A percentile compares a stretch with the other conserved stretches of the same genome.
phyloP scores from a whole-genome alignment of 2,329 filamentous ascomycete genomes.

The Colletotrichum musicola region DNA sequence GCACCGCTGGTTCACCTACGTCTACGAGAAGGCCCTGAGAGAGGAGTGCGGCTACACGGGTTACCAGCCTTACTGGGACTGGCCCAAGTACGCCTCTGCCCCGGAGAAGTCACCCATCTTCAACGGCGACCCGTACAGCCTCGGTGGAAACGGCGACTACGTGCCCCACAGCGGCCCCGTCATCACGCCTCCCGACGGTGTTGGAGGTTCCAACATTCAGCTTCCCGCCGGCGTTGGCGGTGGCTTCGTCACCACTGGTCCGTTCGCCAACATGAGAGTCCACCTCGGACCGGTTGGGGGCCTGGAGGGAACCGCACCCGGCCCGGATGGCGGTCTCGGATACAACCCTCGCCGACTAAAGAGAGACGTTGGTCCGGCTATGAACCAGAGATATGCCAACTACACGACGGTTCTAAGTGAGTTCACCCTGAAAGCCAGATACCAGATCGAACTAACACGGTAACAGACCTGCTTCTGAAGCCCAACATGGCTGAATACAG shows the following conservation, averaged over 20 bases:
- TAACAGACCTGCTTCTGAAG: constrained; percentile 46
- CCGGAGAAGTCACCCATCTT: constrained; percentile 63
- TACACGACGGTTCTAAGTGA: constrained; percentile 42
- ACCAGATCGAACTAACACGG: not conserved
- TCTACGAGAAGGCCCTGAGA: constrained; percentile 38
- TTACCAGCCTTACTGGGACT: constrained; percentile 51
- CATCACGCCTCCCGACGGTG: constrained; percentile 44
- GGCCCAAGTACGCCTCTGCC: constrained; percentile 51
- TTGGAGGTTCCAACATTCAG: constrained; percentile 42
- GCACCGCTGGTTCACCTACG: constrained; percentile 35
- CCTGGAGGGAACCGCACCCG: constrained; percentile 37
- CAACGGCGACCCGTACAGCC: constrained; percentile 55
- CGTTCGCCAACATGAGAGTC: constrained; percentile 54
- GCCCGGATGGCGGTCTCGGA: constrained; percentile 45
- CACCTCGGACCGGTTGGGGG: constrained; percentile 50
- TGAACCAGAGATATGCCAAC: constrained; percentile 49
- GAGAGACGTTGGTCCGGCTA: constrained; percentile 45
- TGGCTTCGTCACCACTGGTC: constrained; percentile 61
- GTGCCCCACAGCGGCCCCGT: constrained; percentile 45
- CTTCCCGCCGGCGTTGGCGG: constrained; percentile 58
- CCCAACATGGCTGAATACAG: constrained; percentile 50
- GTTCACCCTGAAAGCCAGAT: not conserved
- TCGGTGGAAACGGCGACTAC: constrained; percentile 54
- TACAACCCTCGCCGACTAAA: constrained; percentile 53
- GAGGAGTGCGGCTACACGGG: constrained; percentile 41